phyloP scores from a whole-genome alignment of 108 stramenopile species.

The Cyclotella distinguenda region DNA sequence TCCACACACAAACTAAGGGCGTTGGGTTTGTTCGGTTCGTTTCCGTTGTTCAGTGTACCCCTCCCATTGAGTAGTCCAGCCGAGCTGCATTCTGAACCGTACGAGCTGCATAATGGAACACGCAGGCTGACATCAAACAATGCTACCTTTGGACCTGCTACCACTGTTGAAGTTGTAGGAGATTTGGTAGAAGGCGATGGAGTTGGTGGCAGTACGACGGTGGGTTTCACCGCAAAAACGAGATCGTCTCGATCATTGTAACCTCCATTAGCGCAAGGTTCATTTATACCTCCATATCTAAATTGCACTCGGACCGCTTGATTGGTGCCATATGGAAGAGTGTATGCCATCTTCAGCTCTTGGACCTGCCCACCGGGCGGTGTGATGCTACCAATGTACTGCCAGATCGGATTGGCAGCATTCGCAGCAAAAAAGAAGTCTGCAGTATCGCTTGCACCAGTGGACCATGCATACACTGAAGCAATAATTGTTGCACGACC shows the following conservation, averaged over 20 bases:
- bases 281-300: slow-evolving; percentile 4
- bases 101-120: slow-evolving; percentile 1
- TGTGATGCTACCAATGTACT: slow-evolving; percentile 15
- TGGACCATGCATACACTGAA: slow-evolving; percentile 11
- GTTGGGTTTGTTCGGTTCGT: slow-evolving; percentile 10
- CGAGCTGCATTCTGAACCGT: slow-evolving; percentile 9
- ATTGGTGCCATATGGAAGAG: slow-evolving; percentile 3
- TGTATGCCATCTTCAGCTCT: slow-evolving; percentile 14
- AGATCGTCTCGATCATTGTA: slow-evolving; percentile 16
- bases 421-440: slow-evolving; percentile 16
- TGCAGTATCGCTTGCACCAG: slow-evolving; percentile 6
- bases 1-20: slow-evolving; percentile 16
- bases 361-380: not conserved
- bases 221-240: not conserved
- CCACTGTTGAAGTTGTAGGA: not conserved
- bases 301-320: slow-evolving; percentile 20
- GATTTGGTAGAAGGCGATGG: not conserved
- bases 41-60: not conserved
- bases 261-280: not conserved
- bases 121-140: not conserved
- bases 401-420: slow-evolving; percentile 11
- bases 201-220: slow-evolving; percentile 1
- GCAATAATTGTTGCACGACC: slow-evolving; percentile 2
- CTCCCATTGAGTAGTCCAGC: slow-evolving; percentile 9
- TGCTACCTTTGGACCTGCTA: not conserved